Conservation (phyloP, 2,329 filamentous ascomycete genomes). For the Salinomyces thailandicus region DNA sequence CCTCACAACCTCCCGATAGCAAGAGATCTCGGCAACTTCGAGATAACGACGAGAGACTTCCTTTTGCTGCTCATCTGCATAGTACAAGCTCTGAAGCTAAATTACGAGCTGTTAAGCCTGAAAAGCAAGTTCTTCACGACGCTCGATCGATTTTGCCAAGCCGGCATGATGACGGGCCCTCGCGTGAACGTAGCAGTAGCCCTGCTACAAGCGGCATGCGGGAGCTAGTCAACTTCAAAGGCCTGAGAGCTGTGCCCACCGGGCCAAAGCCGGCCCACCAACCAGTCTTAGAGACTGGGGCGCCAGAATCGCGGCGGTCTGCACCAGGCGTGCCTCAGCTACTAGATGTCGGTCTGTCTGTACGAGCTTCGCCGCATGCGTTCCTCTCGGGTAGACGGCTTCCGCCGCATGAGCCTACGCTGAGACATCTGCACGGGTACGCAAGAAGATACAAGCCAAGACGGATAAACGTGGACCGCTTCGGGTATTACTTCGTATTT, state of each 20-base stretch:
- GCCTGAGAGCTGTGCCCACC: slow-evolving; percentile 12
- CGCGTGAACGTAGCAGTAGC: no score
- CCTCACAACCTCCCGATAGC: no score
- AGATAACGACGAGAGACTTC: no score
- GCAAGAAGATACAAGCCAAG: slow-evolving; percentile 3
- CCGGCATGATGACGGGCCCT: no score
- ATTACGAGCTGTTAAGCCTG: no score
- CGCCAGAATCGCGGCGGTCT: neutral
- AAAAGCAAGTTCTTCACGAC: no score
- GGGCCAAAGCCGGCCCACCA: slow-evolving; percentile 7
- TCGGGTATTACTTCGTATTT: slow-evolving; percentile 19
- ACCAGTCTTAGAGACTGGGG: neutral
- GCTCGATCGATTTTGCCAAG: no score
- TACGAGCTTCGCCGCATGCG: slow-evolving; percentile 14
- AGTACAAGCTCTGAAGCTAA: no score
- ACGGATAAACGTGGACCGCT: slow-evolving; percentile 11
- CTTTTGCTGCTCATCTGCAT: no score
- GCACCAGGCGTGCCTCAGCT: neutral
- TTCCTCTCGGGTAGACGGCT: slow-evolving; percentile 15
- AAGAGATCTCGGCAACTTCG: no score
- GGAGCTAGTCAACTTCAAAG: slow-evolving; percentile 8
- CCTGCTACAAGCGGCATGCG: no score
- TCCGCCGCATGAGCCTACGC: slow-evolving; percentile 7
- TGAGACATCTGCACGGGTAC: slow-evolving; percentile 11
- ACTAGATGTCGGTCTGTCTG: neutral